These are phyloP conservation scores for Zopfochytrium polystomum DNA, from an alignment of 371 early-diverging fungal genomes.

Conservation along the genomic window DNA sequence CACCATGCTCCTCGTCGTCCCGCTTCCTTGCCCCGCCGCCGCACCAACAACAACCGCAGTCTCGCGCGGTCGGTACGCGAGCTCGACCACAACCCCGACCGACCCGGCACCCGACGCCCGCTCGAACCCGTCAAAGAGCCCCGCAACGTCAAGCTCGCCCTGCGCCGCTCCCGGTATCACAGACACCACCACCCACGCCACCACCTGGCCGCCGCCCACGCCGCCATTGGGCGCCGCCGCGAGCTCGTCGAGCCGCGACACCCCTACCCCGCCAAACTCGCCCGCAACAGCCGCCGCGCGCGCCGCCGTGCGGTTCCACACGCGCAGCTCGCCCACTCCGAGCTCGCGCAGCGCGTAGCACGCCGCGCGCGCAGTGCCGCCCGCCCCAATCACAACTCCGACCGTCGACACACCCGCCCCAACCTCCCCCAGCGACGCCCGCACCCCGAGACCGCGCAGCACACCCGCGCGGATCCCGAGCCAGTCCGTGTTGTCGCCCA, in stretches of 20 bases:
- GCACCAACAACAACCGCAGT: slow-evolving; percentile 57
- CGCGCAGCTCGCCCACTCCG: slow-evolving; percentile 61
- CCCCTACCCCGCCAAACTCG: slow-evolving; percentile 54
- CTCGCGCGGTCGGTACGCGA: slow-evolving; percentile 88
- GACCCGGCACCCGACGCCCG: slow-evolving; percentile 21
- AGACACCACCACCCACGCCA: slow-evolving; percentile 55
- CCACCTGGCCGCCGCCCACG: slow-evolving; percentile 1
- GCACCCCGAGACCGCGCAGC: too few relatives aligned
- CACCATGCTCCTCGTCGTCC: slow-evolving; percentile 39
- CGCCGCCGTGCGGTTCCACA: slow-evolving; percentile 84
- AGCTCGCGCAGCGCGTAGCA: slow-evolving; percentile 78
- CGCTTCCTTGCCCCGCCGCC: too few relatives aligned
- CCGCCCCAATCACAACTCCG: slow-evolving; percentile 91
- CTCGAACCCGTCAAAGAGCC: slow-evolving; percentile 46
- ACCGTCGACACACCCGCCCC: slow-evolving; percentile 19
- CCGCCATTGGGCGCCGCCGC: background rate
- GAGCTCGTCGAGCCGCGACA: slow-evolving; percentile 29
- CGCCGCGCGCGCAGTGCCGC: slow-evolving; percentile 93
- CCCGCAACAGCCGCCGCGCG: slow-evolving; percentile 71
- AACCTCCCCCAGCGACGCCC: too few relatives aligned
- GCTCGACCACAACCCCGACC: slow-evolving; percentile 77
- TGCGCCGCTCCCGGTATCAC: slow-evolving; percentile 84
- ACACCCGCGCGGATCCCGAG: slow-evolving; percentile 76
- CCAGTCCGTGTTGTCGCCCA: slow-evolving; percentile 95
- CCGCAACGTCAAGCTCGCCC: slow-evolving; percentile 46